Base-by-base conservation (phyloP, 768 basidiomycete species). In the Pleurotus cornucopiae region DNA sequence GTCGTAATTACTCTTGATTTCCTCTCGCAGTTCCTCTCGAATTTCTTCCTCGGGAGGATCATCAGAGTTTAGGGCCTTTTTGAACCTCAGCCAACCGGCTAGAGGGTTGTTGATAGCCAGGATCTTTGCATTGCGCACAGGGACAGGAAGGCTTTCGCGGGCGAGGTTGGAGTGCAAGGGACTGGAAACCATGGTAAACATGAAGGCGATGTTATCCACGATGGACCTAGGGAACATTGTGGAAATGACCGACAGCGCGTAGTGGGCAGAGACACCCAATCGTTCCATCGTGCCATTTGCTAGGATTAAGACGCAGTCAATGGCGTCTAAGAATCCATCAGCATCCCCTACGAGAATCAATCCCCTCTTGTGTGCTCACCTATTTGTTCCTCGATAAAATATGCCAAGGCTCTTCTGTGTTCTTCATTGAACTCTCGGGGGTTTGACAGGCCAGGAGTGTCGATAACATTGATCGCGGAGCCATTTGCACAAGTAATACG, bases 401-500 rank as follows among this genome's bases (percentile, higher is more conserved):
- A 46, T 4, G 67, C 64, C 20, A 68, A 67, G 30, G 54, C 57
- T 6, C 26, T 40, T 57, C 65, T 66, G 54, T 67, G 67, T 20
- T 54, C 20, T 20, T 20, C 20, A 20, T 20, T 20, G 20, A 20
- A 20, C 20, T 20, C 20, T 20, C 67, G 64, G 9, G 67, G 66
- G 51, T 69, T 65, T 14, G 58, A 61, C 9, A 69, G 64, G 6
- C 67, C 67, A 26, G 67, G 67, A n/a, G 67, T 67, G 51, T 69
- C 67, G 14, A 69, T 58, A 14, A 69, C 60, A 40, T 61, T 58
- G 14, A 69, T 39, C 38, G 39, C 45, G 20, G 46, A 25, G 1
- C 57, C 59, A 14, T 62, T 60, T 11, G 30, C 21, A 49, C 59
- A 54, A 1, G 16, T 37, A 38, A 62, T 55, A 14, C 37, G 45